These are phyloP conservation scores for Podaxis pistillaris DNA, from an alignment of 768 basidiomycete species.

Conservation along the genomic window DNA sequence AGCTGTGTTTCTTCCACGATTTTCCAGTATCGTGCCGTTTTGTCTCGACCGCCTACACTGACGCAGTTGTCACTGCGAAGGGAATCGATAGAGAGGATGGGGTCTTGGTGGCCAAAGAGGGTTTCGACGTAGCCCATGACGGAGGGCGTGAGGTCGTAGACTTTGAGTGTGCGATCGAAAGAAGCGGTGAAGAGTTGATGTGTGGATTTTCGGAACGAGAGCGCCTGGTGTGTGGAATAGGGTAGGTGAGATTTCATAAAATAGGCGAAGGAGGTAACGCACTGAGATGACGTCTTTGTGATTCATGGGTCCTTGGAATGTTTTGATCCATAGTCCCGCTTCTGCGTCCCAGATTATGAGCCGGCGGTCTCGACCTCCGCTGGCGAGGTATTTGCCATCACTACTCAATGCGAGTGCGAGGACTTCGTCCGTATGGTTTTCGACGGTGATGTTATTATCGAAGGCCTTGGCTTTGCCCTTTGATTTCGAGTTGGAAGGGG, in stretches of 20 bases:
- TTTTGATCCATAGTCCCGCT: slow-evolving; percentile 72
- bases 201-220: slow-evolving; percentile 78
- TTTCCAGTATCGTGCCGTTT: slow-evolving; percentile 94
- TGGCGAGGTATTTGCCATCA: slow-evolving; percentile 84
- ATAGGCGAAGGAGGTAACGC: slow-evolving; percentile 16
- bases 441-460: slow-evolving; percentile 38
- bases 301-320: slow-evolving; percentile 79
- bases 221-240: slow-evolving; percentile 36
- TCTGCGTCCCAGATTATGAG: slow-evolving; percentile 87
- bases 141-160: slow-evolving; percentile 68
- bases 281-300: slow-evolving; percentile 43
- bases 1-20: slow-evolving; percentile 93
- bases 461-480: slow-evolving; percentile 61
- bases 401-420: slow-evolving; percentile 79
- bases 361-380: slow-evolving; percentile 80
- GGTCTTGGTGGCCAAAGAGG: slow-evolving; percentile 95
- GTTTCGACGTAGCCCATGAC: slow-evolving; percentile 96
- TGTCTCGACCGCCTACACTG: slow-evolving; percentile 87
- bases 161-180: slow-evolving; percentile 85
- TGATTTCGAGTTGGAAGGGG: slow-evolving; percentile 5
- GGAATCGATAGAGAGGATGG: slow-evolving; percentile 73
- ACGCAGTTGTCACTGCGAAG: slow-evolving; percentile 83
- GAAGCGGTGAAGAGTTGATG: slow-evolving; percentile 75
- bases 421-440: slow-evolving; percentile 88
- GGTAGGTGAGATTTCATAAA: slow-evolving; percentile 2